phyloP scores from a whole-genome alignment of 129 eudicot genomes.

The Flaveria sonorensis region DNA sequence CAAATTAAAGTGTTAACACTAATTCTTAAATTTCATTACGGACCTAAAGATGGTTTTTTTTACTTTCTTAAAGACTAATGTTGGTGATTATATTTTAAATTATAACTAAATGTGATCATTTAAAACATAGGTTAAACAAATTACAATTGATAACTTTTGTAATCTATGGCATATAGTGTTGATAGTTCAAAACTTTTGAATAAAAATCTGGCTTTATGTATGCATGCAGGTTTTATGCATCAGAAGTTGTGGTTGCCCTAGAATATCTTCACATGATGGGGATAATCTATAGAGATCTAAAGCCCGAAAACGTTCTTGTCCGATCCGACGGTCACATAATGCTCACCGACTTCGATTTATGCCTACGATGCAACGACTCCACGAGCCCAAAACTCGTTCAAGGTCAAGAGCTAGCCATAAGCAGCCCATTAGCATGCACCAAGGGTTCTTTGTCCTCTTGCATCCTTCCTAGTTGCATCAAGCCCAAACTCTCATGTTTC shows the following conservation, averaged over 20 bases:
- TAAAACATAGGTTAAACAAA: background rate
- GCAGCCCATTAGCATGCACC: conserved; percentile 18
- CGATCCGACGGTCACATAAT: conserved; percentile 78
- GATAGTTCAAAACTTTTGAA: background rate
- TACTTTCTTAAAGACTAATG: background rate
- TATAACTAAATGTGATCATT: background rate
- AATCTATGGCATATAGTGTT: background rate
- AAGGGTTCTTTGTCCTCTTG: conserved; percentile 32
- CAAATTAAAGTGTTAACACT: no score
- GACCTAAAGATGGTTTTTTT: no score
- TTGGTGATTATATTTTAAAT: background rate
- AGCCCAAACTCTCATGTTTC: conserved; percentile 50
- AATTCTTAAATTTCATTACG: no score
- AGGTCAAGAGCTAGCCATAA: conserved; percentile 36
- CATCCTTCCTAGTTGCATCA: conserved; percentile 50
- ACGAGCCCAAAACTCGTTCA: conserved; percentile 53
- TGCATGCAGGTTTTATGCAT: conserved; percentile 69
- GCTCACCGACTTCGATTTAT: conserved; percentile 77
- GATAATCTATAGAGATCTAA: conserved; percentile 63
- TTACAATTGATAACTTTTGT: background rate
- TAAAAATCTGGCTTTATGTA: background rate
- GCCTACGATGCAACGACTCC: conserved; percentile 53
- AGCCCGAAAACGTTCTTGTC: conserved; percentile 76
- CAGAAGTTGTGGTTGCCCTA: conserved; percentile 71
- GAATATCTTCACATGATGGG: conserved; percentile 87